A percentile compares a stretch with the other conserved stretches of the same genome.
These are phyloP conservation scores for Porphyra umbilicalis DNA, from an alignment of 31 red algal genomes.

Conservation along the genomic window DNA sequence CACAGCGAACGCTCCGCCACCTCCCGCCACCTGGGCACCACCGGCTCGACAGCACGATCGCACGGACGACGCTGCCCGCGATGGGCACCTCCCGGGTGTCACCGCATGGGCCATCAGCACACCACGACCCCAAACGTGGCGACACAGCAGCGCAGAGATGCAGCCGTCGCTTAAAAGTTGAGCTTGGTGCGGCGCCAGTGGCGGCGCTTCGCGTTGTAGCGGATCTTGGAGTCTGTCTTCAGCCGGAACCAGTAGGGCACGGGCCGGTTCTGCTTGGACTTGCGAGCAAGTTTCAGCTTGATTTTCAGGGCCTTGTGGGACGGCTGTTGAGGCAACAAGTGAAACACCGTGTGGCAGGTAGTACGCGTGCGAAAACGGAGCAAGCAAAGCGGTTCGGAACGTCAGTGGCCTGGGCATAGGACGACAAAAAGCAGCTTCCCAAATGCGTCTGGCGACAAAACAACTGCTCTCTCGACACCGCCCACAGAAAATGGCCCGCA, in stretches of 20 bases:
- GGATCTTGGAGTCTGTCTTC: conserved; percentile 93
- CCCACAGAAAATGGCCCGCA: no score
- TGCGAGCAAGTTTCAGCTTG: conserved; percentile 96
- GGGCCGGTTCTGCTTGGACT: conserved; percentile 90
- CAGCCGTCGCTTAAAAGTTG: conserved; percentile 53
- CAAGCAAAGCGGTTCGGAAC: no score
- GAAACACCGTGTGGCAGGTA: no score
- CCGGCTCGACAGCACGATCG: not conserved
- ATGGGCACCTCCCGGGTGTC: not conserved
- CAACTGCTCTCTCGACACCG: no score
- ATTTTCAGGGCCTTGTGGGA: conserved; percentile 92
- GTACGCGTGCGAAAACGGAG: no score
- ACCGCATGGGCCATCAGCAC: not conserved
- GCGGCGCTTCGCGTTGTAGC: conserved; percentile 96
- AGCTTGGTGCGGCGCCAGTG: conserved; percentile 99
- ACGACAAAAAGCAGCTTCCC: no score
- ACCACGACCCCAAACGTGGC: not conserved
- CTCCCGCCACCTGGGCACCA: not conserved
- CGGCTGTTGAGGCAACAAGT: no score
- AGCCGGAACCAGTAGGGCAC: conserved; percentile 89
- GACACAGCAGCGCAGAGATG: not conserved
- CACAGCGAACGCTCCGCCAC: not conserved
- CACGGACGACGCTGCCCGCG: not conserved
- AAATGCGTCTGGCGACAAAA: no score
- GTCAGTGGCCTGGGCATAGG: no score